phyloP scores from a whole-genome alignment of 352 stramenopile species.

The Globisporangium yorkense region DNA sequence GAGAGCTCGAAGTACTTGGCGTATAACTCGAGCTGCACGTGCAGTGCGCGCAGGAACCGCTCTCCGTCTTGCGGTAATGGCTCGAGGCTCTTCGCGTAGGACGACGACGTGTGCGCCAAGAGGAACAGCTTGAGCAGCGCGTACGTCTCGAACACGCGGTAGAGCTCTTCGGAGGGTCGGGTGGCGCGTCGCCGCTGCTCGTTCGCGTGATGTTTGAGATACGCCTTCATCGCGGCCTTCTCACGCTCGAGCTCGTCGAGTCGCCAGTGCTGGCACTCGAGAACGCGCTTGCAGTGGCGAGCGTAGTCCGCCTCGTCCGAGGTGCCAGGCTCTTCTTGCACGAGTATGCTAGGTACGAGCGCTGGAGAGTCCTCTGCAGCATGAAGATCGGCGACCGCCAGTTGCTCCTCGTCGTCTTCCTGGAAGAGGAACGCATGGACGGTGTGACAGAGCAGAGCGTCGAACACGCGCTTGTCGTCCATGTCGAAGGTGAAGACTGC shows the following conservation, averaged over 20 bases:
- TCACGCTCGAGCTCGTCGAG: constrained; percentile 23
- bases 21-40: constrained; percentile 49
- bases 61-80: not conserved
- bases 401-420: not conserved
- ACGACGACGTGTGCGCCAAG: constrained; percentile 15
- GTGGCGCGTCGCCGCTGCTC: not conserved
- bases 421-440: constrained; percentile 38
- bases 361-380: not conserved
- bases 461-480: constrained; percentile 21
- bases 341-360: not conserved
- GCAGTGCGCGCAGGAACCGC: constrained; percentile 23
- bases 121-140: constrained; percentile 60
- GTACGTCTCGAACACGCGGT: constrained; percentile 28
- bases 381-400: not conserved
- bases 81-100: too few relatives aligned
- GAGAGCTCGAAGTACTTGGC: constrained; percentile 44
- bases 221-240: constrained; percentile 27
- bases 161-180: not conserved
- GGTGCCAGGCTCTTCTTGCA: not conserved
- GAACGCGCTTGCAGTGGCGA: constrained; percentile 15
- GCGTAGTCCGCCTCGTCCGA: constrained; percentile 7
- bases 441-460: constrained; percentile 34
- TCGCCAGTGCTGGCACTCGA: constrained; percentile 31
- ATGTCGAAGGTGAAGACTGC: not conserved
- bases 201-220: constrained; percentile 12